Percentiles rank a stretch among this genome's conserved stretches.
Evolutionary conservation across 768 basidiomycete species (phyloP).

Genomic region (Heimioporus sp.): DNA sequence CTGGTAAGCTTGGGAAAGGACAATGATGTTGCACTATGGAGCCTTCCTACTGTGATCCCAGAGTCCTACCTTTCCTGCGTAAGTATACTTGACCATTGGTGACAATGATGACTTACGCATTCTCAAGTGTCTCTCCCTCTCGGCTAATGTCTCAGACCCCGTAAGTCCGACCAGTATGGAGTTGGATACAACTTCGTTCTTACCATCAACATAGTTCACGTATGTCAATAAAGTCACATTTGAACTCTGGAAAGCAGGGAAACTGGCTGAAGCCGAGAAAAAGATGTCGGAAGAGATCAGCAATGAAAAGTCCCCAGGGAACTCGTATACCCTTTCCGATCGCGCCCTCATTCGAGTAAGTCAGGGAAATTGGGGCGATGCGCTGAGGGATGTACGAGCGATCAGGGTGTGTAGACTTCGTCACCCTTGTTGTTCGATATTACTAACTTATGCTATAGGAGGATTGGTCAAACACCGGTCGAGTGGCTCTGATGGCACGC

Average conservation of each 20-base stretch:
- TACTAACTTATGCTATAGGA: neutral
- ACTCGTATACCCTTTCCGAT: constrained; percentile 6
- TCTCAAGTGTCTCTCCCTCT: neutral
- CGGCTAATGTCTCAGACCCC: neutral
- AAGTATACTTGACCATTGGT: neutral
- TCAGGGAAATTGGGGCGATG: neutral
- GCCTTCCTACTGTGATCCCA: neutral
- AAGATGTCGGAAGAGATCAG: constrained; percentile 10
- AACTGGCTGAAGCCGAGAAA: constrained; percentile 3
- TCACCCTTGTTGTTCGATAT: neutral
- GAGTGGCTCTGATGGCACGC: neutral
- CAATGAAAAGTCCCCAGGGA: neutral
- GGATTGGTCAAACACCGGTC: neutral
- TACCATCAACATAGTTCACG: constrained; percentile 4
- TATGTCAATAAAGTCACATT: constrained; percentile 2
- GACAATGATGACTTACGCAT: neutral
- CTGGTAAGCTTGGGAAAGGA: constrained; percentile 1
- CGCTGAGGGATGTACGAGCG: constrained; percentile 4
- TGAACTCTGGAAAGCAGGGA: constrained; percentile 7
- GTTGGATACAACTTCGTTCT: neutral
- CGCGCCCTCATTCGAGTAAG: constrained; percentile 15
- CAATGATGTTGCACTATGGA: neutral
- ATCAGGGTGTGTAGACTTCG: neutral
- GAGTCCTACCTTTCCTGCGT: constrained; percentile 1
- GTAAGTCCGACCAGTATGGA: constrained; percentile 1